A percentile compares a stretch with the other conserved stretches of the same genome.
These are phyloP conservation scores for Puccinia polysora DNA, from an alignment of 1,284 basidiomycete genomes.

Conservation along the genomic window DNA sequence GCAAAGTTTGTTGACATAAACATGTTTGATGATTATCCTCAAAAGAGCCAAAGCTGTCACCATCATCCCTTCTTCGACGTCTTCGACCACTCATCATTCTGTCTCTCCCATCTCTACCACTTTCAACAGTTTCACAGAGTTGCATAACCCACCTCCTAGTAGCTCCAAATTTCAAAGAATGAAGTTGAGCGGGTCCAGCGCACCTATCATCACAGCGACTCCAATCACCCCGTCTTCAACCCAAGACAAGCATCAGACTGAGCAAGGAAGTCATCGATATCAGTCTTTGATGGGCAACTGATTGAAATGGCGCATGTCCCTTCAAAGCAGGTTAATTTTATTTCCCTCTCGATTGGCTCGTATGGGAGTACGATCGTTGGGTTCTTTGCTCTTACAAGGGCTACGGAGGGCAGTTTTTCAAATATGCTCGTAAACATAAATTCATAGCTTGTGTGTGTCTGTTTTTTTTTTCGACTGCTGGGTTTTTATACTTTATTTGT, in stretches of 20 bases:
- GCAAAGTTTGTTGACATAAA: neutral
- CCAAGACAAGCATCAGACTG: neutral
- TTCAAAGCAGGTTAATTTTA: neutral
- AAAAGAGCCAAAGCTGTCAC: conserved; percentile 15
- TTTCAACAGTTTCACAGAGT: neutral
- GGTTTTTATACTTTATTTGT: neutral
- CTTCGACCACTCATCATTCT: neutral
- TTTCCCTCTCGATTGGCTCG: neutral
- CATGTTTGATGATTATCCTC: neutral
- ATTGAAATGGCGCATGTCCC: neutral
- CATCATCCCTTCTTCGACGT: neutral
- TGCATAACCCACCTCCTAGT: neutral
- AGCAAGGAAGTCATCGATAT: neutral
- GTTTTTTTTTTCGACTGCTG: too few relatives aligned
- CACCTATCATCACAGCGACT: neutral
- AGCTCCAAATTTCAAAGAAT: neutral
- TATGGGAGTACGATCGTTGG: neutral
- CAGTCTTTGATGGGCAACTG: conserved; percentile 2
- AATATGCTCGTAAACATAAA: conserved; percentile 14
- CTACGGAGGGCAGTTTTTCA: conserved; percentile 7
- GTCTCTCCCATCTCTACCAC: neutral
- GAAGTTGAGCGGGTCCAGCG: neutral
- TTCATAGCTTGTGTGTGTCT: too few relatives aligned
- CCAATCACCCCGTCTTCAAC: neutral
- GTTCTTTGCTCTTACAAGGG: neutral